Evolutionary conservation across 306 rosid genomes (phyloP).

Genomic region (Pyrus betulifolia): DNA sequence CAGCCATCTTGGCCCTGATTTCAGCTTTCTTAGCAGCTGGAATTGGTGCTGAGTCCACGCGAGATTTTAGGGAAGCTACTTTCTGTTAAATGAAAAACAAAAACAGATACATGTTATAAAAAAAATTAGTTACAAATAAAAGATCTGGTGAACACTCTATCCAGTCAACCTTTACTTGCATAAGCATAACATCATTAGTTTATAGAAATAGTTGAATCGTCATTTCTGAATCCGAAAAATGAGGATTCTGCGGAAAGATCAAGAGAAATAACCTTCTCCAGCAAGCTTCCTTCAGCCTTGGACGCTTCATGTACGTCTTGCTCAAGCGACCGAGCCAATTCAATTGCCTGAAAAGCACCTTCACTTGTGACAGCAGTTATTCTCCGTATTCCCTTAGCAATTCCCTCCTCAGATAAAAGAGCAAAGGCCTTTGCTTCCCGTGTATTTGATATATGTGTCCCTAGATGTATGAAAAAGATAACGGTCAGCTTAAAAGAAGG

Average conservation of each 20-base stretch:
- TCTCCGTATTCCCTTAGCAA: constrained; percentile 91
- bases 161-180: not conserved
- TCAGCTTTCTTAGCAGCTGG: constrained; percentile 87
- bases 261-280: constrained; percentile 66
- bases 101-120: not conserved
- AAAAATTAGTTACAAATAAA: not conserved
- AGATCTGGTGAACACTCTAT: not conserved
- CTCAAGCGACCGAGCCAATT: constrained; percentile 61
- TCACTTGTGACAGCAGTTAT: constrained; percentile 92
- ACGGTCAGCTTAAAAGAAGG: constrained; percentile 18
- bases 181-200: not conserved
- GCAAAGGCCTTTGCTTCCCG: constrained; percentile 92
- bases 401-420: constrained; percentile 92
- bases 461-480: constrained; percentile 32
- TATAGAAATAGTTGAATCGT: not conserved
- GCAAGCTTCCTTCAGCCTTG: constrained; percentile 52
- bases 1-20: constrained; percentile 58
- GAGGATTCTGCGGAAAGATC: not conserved
- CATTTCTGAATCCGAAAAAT: not conserved
- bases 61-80: constrained; percentile 72
- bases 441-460: constrained; percentile 89
- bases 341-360: constrained; percentile 54
- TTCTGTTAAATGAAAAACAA: constrained; percentile 29
- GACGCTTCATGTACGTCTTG: constrained; percentile 63
- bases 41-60: constrained; percentile 66